Conservation (phyloP, 208 protist species). For the Wallacemonas sp. region DNA sequence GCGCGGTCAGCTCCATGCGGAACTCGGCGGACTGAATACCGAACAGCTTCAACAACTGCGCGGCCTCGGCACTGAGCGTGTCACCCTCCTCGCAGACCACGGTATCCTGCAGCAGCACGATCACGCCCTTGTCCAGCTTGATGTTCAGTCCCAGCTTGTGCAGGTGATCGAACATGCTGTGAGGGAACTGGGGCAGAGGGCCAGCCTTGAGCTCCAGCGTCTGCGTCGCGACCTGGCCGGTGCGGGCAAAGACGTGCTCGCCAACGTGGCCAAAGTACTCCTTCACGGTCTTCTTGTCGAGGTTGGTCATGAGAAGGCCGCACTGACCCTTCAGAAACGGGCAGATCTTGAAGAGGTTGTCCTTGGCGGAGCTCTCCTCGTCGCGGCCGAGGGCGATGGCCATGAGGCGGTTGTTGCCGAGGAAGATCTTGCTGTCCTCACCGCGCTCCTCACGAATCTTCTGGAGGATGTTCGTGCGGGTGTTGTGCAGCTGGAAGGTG, state of each 20-base stretch:
- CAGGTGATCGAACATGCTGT: slow-evolving; percentile 93
- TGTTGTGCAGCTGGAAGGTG: slow-evolving; percentile 85
- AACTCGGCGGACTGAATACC: slow-evolving; percentile 85
- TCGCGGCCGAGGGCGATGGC: slow-evolving; percentile 88
- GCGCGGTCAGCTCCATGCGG: slow-evolving; percentile 80
- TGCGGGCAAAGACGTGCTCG: slow-evolving; percentile 84
- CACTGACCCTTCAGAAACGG: slow-evolving; percentile 85
- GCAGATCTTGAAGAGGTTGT: slow-evolving; percentile 90
- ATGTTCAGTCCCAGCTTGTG: slow-evolving; percentile 91
- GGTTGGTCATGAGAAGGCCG: slow-evolving; percentile 93
- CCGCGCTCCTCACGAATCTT: slow-evolving; percentile 88
- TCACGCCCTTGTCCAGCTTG: slow-evolving; percentile 88
- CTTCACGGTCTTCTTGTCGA: slow-evolving; percentile 87
- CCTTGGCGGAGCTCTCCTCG: slow-evolving; percentile 66
- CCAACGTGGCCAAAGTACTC: slow-evolving; percentile 83
- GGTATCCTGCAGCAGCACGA: slow-evolving; percentile 88
- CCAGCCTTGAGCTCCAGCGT: slow-evolving; percentile 75
- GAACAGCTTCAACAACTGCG: slow-evolving; percentile 90
- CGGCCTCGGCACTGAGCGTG: slow-evolving; percentile 88
- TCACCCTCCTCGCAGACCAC: slow-evolving; percentile 90
- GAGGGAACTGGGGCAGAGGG: slow-evolving; percentile 86
- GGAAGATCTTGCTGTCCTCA: slow-evolving; percentile 87
- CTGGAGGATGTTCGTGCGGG: slow-evolving; percentile 90
- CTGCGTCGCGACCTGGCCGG: slow-evolving; percentile 74
- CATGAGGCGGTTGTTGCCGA: slow-evolving; percentile 96